phyloP scores from a whole-genome alignment of 192 early-diverging fungal species.

The Obelidium mucronatum region DNA sequence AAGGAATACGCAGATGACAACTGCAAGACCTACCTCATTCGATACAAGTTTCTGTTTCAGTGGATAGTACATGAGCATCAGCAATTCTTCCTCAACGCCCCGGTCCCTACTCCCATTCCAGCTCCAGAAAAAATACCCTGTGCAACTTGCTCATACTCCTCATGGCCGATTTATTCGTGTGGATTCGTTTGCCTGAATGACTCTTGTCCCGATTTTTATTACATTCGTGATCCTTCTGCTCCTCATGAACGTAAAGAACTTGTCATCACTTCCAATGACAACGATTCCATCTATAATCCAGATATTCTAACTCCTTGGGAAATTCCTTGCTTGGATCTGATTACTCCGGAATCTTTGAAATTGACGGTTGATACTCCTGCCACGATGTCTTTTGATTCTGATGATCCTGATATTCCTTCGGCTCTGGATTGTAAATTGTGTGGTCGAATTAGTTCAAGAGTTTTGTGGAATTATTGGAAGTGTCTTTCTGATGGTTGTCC shows the following conservation, averaged over 20 bases:
- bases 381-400: neutral
- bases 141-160: neutral
- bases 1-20: neutral
- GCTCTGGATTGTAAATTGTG: slow-evolving; percentile 16
- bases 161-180: too few relatives aligned
- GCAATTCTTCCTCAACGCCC: neutral
- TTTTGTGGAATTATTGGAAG: slow-evolving; percentile 22
- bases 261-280: neutral
- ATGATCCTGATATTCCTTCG: neutral
- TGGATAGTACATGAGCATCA: slow-evolving; percentile 14
- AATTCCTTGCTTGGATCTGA: neutral
- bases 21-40: slow-evolving; percentile 4
- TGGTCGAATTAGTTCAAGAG: slow-evolving; percentile 24
- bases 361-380: too few relatives aligned
- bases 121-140: slow-evolving; percentile 3
- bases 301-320: slow-evolving; percentile 8
- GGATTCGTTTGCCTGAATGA: slow-evolving; percentile 1
- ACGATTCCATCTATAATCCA: slow-evolving; percentile 1
- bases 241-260: slow-evolving; percentile 6
- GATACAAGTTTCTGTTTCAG: slow-evolving; percentile 30
- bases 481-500: neutral
- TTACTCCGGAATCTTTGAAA: neutral
- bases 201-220: slow-evolving; percentile 13
- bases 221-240: neutral
- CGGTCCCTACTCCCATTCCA: neutral